Evolutionary conservation across 2,329 filamentous ascomycete species (phyloP).

Genomic region (Thelonectria rubi): DNA sequence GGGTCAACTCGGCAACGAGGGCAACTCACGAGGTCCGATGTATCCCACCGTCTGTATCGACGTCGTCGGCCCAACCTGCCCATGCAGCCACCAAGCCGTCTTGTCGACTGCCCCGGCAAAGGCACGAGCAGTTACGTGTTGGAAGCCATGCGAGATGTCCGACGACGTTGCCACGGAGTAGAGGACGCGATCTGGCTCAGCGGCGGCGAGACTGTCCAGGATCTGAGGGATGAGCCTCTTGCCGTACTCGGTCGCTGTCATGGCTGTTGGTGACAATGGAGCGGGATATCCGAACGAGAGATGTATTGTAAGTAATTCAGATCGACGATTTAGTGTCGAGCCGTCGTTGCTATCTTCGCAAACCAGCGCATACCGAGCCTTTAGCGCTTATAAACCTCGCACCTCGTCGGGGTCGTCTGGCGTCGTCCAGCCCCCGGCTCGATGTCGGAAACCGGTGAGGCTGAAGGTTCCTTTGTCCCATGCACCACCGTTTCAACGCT

Average conservation of each 20-base stretch:
- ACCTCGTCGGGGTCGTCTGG: not conserved
- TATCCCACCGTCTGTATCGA: constrained; percentile 41
- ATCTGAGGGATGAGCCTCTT: constrained; percentile 43
- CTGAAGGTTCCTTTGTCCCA: not conserved
- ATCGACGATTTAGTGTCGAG: not conserved
- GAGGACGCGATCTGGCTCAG: constrained; percentile 40
- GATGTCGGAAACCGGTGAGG: not conserved
- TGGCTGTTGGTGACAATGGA: not conserved
- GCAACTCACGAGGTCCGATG: constrained; percentile 46
- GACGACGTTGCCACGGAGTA: constrained; percentile 36
- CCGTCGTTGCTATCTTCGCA: not conserved
- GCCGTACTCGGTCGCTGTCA: constrained; percentile 22
- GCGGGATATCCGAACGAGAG: not conserved
- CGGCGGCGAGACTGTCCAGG: constrained; percentile 39
- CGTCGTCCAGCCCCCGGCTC: not conserved
- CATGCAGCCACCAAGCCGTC: constrained; percentile 44
- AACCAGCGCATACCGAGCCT: not conserved
- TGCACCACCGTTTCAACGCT: not conserved
- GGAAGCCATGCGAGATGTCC: constrained; percentile 29
- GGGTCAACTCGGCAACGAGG: not conserved
- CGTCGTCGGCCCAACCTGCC: constrained; percentile 27
- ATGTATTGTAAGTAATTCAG: not conserved
- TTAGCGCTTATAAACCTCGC: not conserved
- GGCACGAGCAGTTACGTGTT: constrained; percentile 35
- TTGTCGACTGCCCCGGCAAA: constrained; percentile 44